phyloP scores from a whole-genome alignment of 257 asterid genomes.

The Parsonsia alboflavescens region DNA sequence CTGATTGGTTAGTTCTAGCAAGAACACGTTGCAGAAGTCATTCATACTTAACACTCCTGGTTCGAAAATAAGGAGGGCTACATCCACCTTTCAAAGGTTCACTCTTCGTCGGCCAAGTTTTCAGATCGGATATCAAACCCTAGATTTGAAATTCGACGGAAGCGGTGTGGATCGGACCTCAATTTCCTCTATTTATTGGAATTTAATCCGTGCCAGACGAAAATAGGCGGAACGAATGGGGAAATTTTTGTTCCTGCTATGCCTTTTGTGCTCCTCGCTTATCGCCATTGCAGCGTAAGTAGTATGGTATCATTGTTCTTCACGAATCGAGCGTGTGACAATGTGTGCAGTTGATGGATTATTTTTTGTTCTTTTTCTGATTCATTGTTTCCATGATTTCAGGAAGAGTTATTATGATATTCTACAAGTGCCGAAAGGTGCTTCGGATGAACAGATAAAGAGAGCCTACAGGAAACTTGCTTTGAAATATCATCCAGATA shows the following conservation, averaged over 20 bases:
- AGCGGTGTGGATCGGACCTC: constrained; percentile 3
- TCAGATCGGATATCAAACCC: constrained; percentile 36
- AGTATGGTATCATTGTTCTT: neutral
- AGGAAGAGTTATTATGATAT: constrained; percentile 88
- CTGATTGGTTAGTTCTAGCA: constrained; percentile 47
- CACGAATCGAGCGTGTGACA: neutral
- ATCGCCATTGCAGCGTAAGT: constrained; percentile 84
- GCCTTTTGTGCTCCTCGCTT: constrained; percentile 39
- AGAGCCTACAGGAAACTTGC: constrained; percentile 93
- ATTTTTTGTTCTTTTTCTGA: neutral
- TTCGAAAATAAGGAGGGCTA: neutral
- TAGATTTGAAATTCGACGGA: constrained; percentile 17
- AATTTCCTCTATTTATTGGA: neutral
- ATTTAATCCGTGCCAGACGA: constrained; percentile 38
- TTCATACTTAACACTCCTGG: constrained; percentile 8
- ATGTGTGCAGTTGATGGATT: neutral
- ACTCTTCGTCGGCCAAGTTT: neutral
- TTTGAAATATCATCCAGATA: constrained; percentile 88
- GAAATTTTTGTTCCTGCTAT: constrained; percentile 42
- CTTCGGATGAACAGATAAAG: constrained; percentile 88
- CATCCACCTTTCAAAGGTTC: neutral
- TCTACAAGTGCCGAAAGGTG: constrained; percentile 70
- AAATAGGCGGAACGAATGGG: constrained; percentile 76
- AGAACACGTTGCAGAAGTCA: constrained; percentile 43
- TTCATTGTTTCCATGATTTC: constrained; percentile 9